Evolutionary conservation across 495 filamentous ascomycete genomes (phyloP).

Genomic region (Aspergillus bridgeri): DNA sequence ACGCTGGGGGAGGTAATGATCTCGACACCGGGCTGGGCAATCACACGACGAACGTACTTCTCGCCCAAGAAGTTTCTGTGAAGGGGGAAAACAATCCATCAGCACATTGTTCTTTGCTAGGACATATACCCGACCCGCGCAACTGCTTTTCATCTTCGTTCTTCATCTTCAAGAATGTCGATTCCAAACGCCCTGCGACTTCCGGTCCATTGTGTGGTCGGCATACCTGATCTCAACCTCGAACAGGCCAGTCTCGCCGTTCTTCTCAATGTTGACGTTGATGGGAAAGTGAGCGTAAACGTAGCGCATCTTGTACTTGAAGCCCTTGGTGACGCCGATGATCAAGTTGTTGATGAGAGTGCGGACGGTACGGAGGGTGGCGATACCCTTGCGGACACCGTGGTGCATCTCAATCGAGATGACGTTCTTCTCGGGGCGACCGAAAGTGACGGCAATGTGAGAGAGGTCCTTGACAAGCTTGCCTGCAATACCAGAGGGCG

Average conservation of each 20-base stretch:
- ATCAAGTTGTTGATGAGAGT: constrained; percentile 97
- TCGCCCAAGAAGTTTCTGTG: constrained; percentile 96
- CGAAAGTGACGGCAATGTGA: constrained; percentile 95
- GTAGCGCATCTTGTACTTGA: constrained; percentile 99
- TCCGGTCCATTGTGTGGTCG: constrained; percentile 2
- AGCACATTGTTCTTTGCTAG: constrained; percentile 11
- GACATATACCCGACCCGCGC: background rate
- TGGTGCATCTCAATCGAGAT: constrained; percentile 98
- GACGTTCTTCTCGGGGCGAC: constrained; percentile 69
- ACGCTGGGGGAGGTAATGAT: constrained; percentile 82
- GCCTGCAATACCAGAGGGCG: constrained; percentile 45
- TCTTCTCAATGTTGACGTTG: constrained; percentile 99
- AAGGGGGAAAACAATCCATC: constrained; percentile 10
- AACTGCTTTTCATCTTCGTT: background rate
- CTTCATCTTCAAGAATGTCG: background rate
- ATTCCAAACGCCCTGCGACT: constrained; percentile 1
- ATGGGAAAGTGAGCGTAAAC: constrained; percentile 99
- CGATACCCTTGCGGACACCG: constrained; percentile 93
- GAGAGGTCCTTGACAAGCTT: constrained; percentile 94
- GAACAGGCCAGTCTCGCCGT: constrained; percentile 77
- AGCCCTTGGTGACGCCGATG: constrained; percentile 95
- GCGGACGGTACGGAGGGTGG: constrained; percentile 95
- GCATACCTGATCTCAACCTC: constrained; percentile 97
- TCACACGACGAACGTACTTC: constrained; percentile 94
- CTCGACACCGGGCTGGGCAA: constrained; percentile 85